Base-by-base conservation (phyloP, 352 stramenopile genomes). In the Globisporangium alternatum region DNA sequence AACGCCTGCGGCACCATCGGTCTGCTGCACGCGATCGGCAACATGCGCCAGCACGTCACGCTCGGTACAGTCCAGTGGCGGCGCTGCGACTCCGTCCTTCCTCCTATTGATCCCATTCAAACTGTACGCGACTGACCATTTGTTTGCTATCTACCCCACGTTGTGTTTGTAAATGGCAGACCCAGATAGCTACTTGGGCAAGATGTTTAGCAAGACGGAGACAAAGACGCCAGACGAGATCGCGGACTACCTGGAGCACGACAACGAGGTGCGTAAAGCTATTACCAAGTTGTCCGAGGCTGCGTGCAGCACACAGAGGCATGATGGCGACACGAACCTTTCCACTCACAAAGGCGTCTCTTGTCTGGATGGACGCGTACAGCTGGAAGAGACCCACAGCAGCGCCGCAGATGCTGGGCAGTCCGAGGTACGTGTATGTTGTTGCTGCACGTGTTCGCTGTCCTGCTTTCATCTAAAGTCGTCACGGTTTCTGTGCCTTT, bases 1-100 rank as follows among this genome's bases (percentile, higher is more conserved):
- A 99, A 99, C 75, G 96, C 97, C 8, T 99, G 97, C 64, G 97
- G 97, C 21, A 99, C 97, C 1, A 89, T 99, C 71, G 97, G 93
- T 25, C 82, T 99, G 28, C 76, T 99, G 35, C 96, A 99, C 80
- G 88, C 94, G 15, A 76, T 98, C 31, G 86, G 91, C 30, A 99
- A 99, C 77, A 90, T 86, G 72, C 80, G 86, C 22, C 72, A 94
- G 19, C 69, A 80, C n/a, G 70, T 93, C 12, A 60, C 80, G 19
- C 75, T 92, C 28, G 67, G 87, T 96, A 61, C 30, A 77, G 76
- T 33, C 21, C 17, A 48, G 43, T 25, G 43, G 17, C 35, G 2
- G 2, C 25, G 2, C 25, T 28, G 25, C 25, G 25, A 28, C 25
- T 28, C 25, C 25, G 25, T 28, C 25, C 25, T 28, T 28, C 25